phyloP scores from a whole-genome alignment of 176 grass and related monocot species.

The Lolium perenne region DNA sequence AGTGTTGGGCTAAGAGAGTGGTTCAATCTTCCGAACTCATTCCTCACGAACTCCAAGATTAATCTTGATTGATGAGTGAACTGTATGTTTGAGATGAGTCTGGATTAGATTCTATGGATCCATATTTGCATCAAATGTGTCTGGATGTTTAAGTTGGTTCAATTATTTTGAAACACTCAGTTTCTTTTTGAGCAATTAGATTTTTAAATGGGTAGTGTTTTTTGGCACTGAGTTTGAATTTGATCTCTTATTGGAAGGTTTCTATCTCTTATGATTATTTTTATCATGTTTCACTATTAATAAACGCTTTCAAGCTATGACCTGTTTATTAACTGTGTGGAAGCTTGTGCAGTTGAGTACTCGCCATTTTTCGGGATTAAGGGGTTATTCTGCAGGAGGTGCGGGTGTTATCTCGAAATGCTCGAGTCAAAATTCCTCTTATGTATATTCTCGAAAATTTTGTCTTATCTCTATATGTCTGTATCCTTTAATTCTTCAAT shows the following conservation, averaged over 20 bases:
- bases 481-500: too few relatives aligned
- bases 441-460: too few relatives aligned
- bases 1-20: too few relatives aligned
- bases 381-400: too few relatives aligned
- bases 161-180: neutral
- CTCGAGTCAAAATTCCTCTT: too few relatives aligned
- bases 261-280: neutral
- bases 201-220: neutral
- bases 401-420: too few relatives aligned
- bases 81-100: neutral
- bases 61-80: neutral
- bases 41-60: neutral
- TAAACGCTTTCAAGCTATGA: neutral
- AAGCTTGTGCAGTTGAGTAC: too few relatives aligned
- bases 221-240: neutral
- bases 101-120: neutral
- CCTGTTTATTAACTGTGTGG: too few relatives aligned
- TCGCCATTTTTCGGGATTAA: too few relatives aligned
- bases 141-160: constrained; percentile 15
- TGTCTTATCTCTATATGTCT: too few relatives aligned
- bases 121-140: neutral
- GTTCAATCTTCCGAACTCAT: neutral
- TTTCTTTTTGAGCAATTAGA: neutral
- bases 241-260: neutral
- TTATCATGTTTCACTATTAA: constrained; percentile 20